Percentiles rank a stretch among this genome's conserved stretches.
These are phyloP conservation scores for Neolentinus lepideus DNA, from an alignment of 1,284 basidiomycete species.

Conservation along the genomic window DNA sequence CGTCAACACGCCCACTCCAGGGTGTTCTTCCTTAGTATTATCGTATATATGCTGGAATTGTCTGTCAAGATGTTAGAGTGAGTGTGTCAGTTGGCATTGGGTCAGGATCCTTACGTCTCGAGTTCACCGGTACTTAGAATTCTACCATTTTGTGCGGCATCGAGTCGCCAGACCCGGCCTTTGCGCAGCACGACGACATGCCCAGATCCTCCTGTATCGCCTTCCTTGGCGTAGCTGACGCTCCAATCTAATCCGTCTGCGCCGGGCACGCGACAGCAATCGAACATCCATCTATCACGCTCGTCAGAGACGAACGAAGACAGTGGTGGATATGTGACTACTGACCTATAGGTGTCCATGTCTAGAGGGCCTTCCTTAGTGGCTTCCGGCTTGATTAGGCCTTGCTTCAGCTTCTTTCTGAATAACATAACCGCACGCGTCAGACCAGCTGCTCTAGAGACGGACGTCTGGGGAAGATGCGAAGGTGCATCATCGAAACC, in stretches of 20 bases:
- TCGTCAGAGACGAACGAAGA: background rate
- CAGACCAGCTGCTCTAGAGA: conserved; percentile 68
- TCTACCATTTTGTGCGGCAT: conserved; percentile 44
- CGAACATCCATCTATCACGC: conserved; percentile 81
- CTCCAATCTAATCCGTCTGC: conserved; percentile 69
- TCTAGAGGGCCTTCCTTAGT: conserved; percentile 73
- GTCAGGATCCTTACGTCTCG: conserved; percentile 37
- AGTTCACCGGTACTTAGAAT: conserved; percentile 69
- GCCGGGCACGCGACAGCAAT: conserved; percentile 81
- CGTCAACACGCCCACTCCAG: conserved; percentile 72
- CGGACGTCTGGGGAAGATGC: conserved; percentile 49
- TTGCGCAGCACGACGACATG: conserved; percentile 77
- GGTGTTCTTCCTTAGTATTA: conserved; percentile 51
- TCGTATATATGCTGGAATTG: conserved; percentile 74
- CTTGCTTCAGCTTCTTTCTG: conserved; percentile 58
- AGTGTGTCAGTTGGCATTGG: background rate
- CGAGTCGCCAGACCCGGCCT: conserved; percentile 74
- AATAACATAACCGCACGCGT: conserved; percentile 69
- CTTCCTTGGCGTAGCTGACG: conserved; percentile 56
- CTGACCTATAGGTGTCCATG: conserved; percentile 83
- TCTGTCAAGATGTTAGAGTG: conserved; percentile 25
- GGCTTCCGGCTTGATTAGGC: conserved; percentile 63
- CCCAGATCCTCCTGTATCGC: conserved; percentile 58
- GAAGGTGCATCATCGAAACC: conserved; percentile 65
- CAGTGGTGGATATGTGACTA: background rate